These are phyloP conservation scores for Lagenidium giganteum DNA, from an alignment of 352 stramenopile species.

Conservation along the genomic window DNA sequence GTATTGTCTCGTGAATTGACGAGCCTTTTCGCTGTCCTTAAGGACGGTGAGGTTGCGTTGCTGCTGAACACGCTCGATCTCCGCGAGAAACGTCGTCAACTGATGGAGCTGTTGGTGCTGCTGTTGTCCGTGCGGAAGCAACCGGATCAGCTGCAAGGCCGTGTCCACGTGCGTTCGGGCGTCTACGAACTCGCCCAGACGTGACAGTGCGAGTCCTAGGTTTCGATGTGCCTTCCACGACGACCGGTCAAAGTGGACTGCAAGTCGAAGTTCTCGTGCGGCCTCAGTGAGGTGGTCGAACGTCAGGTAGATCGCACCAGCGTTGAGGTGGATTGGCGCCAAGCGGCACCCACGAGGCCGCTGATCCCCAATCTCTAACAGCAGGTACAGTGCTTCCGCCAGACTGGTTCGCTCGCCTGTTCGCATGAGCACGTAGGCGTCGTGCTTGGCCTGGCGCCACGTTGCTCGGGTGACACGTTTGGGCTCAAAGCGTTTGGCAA, in stretches of 20 bases:
- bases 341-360: slow-evolving; percentile 24
- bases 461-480: slow-evolving; percentile 38
- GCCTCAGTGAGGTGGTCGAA: slow-evolving; percentile 49
- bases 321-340: slow-evolving; percentile 36
- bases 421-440: slow-evolving; percentile 24
- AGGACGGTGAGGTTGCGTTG: slow-evolving; percentile 28
- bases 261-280: slow-evolving; percentile 40
- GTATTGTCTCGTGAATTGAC: slow-evolving; percentile 43
- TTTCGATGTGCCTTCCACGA: slow-evolving; percentile 51
- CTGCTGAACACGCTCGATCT: slow-evolving; percentile 35
- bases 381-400: slow-evolving; percentile 42
- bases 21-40: slow-evolving; percentile 22
- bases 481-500: slow-evolving; percentile 38
- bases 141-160: no score
- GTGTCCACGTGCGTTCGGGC: slow-evolving; percentile 35
- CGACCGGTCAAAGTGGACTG: slow-evolving; percentile 25
- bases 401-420: slow-evolving; percentile 25
- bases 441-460: slow-evolving; percentile 24
- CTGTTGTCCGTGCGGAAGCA: neutral
- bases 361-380: slow-evolving; percentile 51
- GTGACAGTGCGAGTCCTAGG: slow-evolving; percentile 34
- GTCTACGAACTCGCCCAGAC: slow-evolving; percentile 38
- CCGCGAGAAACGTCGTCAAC: slow-evolving; percentile 23
- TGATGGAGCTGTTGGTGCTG: neutral
- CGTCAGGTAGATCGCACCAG: slow-evolving; percentile 45